Base-by-base conservation (phyloP, 1,284 basidiomycete species). In the Sanghuangporus sanghuang region DNA sequence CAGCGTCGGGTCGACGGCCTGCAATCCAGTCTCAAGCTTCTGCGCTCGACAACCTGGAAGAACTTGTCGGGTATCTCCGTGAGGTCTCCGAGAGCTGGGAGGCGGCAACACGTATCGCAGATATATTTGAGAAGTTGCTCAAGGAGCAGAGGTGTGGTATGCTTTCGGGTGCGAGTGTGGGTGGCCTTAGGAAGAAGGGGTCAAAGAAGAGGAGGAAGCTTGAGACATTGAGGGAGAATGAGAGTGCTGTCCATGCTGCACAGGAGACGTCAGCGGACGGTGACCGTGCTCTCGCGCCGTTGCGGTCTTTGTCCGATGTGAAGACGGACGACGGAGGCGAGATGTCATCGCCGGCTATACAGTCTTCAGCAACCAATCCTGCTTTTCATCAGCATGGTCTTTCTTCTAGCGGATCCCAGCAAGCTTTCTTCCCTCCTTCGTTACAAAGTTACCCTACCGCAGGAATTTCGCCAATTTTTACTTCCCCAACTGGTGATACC, bases 81-180 rank as follows among this genome's bases (percentile, higher is more conserved):
- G 70, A 71, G 57, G 67, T 69, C 39, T 67, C 67, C 12, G 59
- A 64, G 52, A 67, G 67, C 56, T 71, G 68, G 67, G 64, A 68
- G 46, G 66, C 67, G 39, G 67, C 69, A 3, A 60, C 42, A 9
- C 61, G 69, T 12, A 70, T 70, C 52, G 69, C 70, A 12, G 69
- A 69, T 40, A 69, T 68, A n/a, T 71, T 83, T 56, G 71, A 71
- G 38, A 69, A 71, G 14, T 69, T 81, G 53, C 21, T 64, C 11
- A 36, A 40, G 16, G 66, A 66, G 23, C 61, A 64, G 54, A 58
- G 54, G 11, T 12, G 36, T 4, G 44, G 32, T 4, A 58, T 48
- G 53, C 61, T 57, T 4, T 11, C 12, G 12, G 21, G 21, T 50
- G n/a, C 7, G 54, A 56, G 54, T 35, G 44, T 48, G 35, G 27